Percentiles rank a stretch among this genome's conserved stretches.
phyloP scores from a whole-genome alignment of 1,139 yeast species.

The Wickerhamomyces sp. region DNA sequence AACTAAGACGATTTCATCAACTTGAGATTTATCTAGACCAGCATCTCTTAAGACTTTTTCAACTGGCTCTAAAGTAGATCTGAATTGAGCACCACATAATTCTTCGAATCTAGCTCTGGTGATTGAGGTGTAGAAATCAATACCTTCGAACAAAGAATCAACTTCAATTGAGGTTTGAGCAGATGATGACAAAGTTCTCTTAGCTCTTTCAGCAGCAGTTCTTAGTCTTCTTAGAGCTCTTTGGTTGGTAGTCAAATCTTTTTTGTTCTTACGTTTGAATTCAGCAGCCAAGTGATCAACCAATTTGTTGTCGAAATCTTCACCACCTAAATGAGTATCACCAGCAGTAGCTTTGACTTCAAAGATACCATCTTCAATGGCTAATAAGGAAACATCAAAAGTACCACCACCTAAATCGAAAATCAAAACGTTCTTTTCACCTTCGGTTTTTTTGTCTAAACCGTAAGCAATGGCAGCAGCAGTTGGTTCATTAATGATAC shows the following conservation, averaged over 20 bases:
- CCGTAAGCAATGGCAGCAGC: slow-evolving; percentile 99
- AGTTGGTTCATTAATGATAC: slow-evolving; percentile 98
- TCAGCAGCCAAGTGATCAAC: slow-evolving; percentile 75
- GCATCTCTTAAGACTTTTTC: slow-evolving; percentile 84
- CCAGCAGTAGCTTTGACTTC: slow-evolving; percentile 99
- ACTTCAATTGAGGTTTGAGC: slow-evolving; percentile 85
- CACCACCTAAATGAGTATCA: slow-evolving; percentile 74
- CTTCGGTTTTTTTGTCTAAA: slow-evolving; percentile 84
- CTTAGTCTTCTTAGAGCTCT: slow-evolving; percentile 85
- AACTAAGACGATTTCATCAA: slow-evolving; percentile 81
- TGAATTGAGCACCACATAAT: slow-evolving; percentile 77
- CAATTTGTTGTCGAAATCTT: slow-evolving; percentile 79
- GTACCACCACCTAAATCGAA: slow-evolving; percentile 99
- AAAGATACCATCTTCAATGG: slow-evolving; percentile 97
- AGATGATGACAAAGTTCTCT: slow-evolving; percentile 81
- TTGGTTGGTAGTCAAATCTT: slow-evolving; percentile 68
- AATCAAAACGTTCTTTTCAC: slow-evolving; percentile 87
- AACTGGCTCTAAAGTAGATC: slow-evolving; percentile 80
- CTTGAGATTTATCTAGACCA: slow-evolving; percentile 70
- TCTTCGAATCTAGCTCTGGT: slow-evolving; percentile 94
- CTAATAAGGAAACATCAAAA: slow-evolving; percentile 93
- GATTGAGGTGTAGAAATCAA: slow-evolving; percentile 73
- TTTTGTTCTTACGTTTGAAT: slow-evolving; percentile 81
- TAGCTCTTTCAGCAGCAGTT: slow-evolving; percentile 89
- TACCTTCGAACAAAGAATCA: slow-evolving; percentile 66